phyloP scores from a whole-genome alignment of 2,329 filamentous ascomycete genomes.

The Waltergamsia citrina region DNA sequence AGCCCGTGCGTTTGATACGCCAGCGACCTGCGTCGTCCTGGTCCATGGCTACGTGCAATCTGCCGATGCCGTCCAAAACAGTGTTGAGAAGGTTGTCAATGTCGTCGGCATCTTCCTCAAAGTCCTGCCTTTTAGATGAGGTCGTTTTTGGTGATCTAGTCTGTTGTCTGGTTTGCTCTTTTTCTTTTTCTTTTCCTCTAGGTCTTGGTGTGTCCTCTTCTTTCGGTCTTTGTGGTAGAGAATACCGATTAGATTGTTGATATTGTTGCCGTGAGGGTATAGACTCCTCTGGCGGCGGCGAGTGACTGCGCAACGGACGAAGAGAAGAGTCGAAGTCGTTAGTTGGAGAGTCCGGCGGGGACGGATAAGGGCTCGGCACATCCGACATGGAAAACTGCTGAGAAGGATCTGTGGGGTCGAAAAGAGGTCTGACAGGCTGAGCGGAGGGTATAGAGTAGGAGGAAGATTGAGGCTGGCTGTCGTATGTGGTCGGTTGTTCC shows the following conservation, averaged over 20 bases:
- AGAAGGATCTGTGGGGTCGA: not conserved
- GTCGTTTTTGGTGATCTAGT: not conserved
- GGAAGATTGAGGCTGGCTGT: too few species aligned
- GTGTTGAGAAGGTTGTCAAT: constrained; percentile 20
- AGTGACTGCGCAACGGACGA: not conserved
- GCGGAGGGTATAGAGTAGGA: not conserved
- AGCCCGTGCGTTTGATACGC: constrained; percentile 21
- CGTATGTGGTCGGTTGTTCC: too few species aligned
- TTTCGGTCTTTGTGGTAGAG: too few species aligned
- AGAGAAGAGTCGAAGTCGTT: not conserved
- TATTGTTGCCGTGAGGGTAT: too few species aligned
- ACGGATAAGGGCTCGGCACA: not conserved
- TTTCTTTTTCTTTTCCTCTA: not conserved
- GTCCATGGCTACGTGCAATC: constrained; percentile 22
- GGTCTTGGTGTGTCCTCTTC: not conserved
- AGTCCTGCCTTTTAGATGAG: too few species aligned
- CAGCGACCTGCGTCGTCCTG: constrained; percentile 28
- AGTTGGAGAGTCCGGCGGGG: not conserved
- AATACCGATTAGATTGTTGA: too few species aligned
- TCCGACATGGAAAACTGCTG: not conserved
- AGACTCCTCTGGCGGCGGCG: too few species aligned
- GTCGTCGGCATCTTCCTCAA: constrained; percentile 10
- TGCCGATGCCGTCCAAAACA: constrained; percentile 24
- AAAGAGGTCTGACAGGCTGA: not conserved
- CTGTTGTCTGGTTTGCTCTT: not conserved